Evolutionary conservation across 192 early-diverging fungal genomes (phyloP).

Genomic region (Rhizophagus sp.): DNA sequence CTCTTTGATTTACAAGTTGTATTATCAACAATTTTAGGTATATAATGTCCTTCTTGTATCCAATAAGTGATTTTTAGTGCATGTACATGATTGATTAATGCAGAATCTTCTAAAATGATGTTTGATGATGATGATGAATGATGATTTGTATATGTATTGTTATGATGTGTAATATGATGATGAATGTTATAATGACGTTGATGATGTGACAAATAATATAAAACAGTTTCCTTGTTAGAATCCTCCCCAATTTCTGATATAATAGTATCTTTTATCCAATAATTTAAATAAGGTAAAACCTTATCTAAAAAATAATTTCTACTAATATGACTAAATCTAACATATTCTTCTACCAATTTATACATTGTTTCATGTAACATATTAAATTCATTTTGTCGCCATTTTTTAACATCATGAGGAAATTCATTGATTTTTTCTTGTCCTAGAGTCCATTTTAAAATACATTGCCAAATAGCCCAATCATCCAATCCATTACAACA

Average conservation of each 20-base stretch:
- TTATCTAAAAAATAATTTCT: constrained; percentile 12
- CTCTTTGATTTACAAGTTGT: neutral
- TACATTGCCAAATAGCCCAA: constrained; percentile 3
- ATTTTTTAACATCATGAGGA: neutral
- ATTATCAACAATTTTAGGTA: neutral
- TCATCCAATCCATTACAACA: neutral
- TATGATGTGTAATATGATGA: neutral
- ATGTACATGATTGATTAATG: constrained; percentile 15
- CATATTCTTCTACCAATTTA: neutral
- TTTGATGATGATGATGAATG: neutral
- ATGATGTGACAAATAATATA: neutral
- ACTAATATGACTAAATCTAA: constrained; percentile 7
- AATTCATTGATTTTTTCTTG: neutral
- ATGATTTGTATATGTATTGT: neutral
- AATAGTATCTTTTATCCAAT: constrained; percentile 4
- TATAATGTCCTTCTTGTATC: neutral
- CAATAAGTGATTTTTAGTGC: neutral
- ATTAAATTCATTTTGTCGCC: neutral
- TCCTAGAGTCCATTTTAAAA: neutral
- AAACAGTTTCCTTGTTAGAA: neutral
- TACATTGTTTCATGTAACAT: constrained; percentile 1
- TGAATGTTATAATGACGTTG: neutral
- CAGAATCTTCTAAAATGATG: neutral
- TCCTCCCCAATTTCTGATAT: neutral
- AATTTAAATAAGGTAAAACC: neutral